A percentile compares a stretch with the other conserved stretches of the same genome.
These are phyloP conservation scores for Diospyros lotus DNA, from an alignment of 148 eudicot species.

Conservation along the genomic window DNA sequence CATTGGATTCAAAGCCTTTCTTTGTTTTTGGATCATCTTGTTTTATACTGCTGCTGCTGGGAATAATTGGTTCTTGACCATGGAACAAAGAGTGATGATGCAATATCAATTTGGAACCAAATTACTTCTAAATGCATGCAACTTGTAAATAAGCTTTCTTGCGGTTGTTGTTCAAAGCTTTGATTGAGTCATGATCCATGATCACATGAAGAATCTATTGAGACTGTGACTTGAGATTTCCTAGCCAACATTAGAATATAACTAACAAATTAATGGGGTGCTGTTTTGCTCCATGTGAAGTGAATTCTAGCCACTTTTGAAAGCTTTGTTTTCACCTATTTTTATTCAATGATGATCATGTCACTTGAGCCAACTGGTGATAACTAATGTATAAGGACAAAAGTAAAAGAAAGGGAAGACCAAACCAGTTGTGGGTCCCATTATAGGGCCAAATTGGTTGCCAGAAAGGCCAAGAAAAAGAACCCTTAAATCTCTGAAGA, in stretches of 20 bases:
- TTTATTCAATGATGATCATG: slow-evolving; percentile 5
- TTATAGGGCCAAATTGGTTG: slow-evolving; percentile 1
- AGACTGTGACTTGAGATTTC: not conserved
- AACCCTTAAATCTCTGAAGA: not conserved
- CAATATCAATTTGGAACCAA: too few relatives aligned
- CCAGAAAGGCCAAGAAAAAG: slow-evolving; percentile 2
- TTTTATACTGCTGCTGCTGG: not conserved
- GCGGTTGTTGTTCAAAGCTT: not conserved
- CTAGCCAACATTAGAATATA: not conserved
- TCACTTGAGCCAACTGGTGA: slow-evolving; percentile 12
- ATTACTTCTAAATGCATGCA: too few relatives aligned
- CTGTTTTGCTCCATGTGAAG: not conserved
- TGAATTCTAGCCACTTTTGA: slow-evolving; percentile 4
- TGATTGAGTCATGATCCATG: not conserved
- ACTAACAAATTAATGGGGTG: not conserved
- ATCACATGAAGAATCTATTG: not conserved
- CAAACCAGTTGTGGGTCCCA: slow-evolving; percentile 5
- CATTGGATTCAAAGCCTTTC: not conserved
- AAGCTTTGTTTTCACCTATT: not conserved
- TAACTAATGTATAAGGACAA: not conserved
- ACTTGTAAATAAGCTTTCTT: too few relatives aligned
- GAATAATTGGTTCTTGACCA: not conserved
- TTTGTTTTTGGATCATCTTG: not conserved
- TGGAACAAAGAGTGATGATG: not conserved
- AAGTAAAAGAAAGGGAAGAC: not conserved